A percentile compares a stretch with the other conserved stretches of the same genome.
phyloP scores from a whole-genome alignment of 139 green algal species.

The Zygnema circumcarinatum region DNA sequence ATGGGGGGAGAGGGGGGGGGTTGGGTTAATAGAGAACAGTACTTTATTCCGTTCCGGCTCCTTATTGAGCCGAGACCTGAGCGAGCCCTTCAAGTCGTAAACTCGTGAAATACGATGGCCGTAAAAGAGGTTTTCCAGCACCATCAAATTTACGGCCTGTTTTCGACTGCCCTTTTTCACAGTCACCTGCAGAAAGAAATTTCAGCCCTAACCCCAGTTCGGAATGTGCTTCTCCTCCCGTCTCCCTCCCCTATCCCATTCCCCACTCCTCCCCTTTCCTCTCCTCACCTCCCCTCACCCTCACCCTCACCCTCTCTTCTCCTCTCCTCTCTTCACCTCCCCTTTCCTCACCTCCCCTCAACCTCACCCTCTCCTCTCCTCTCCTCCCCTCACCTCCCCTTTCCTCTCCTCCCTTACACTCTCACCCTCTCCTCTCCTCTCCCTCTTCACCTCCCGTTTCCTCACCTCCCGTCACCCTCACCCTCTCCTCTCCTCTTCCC shows the following conservation, averaged over 20 bases:
- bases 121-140: constrained; percentile 96
- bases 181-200: constrained; percentile 13
- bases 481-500: too few relatives aligned
- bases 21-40: background rate
- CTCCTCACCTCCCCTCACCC: too few relatives aligned
- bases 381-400: constrained; percentile 71
- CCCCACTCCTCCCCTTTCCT: background rate
- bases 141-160: constrained; percentile 75
- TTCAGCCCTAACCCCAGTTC: background rate
- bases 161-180: constrained; percentile 2
- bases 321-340: background rate
- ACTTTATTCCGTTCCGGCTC: constrained; percentile 58
- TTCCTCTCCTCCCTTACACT: too few relatives aligned
- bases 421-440: too few relatives aligned
- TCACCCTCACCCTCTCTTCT: background rate
- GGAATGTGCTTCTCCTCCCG: background rate
- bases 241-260: background rate
- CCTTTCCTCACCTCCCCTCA: background rate
- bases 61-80: constrained; percentile 72
- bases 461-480: too few relatives aligned
- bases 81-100: constrained; percentile 94
- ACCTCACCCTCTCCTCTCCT: background rate
- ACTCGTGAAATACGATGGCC: constrained; percentile 72
- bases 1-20: background rate
- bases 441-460: too few relatives aligned